Base-by-base conservation (phyloP, 371 early-diverging fungal species). In the Mucor racemosus region DNA sequence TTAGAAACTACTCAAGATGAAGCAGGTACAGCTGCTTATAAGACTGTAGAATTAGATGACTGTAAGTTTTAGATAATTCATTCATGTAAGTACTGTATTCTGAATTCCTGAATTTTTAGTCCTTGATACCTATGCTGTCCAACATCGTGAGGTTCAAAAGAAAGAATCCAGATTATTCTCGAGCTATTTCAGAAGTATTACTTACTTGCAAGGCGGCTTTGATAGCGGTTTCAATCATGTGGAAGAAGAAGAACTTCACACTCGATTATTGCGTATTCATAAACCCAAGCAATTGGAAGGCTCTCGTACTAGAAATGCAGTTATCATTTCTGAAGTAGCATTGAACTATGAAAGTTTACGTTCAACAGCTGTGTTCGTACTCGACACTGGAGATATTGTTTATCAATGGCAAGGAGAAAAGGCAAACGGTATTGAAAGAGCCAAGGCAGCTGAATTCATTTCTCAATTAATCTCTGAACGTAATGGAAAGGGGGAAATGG, bases 11-110 rank as follows among this genome's bases (percentile, higher is more conserved):
- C 76, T 17, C 84, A 85, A 68, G 94, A 93, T 72, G 94, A 93
- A 73, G 91, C 93, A 50, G 95, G 95, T 36, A 93, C 93, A 15
- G 95, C 94, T 11, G 95, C 95, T 5, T 95, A 94, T 85, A 95
- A 95, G 76, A 91, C 95, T 0, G 94, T 95, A 10, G 92, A 95
- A 76, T 76, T 95, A 10, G 94, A 95, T 78, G 92, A 92, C 66
- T 91, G 90, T 90, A 84, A 75, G 82, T 31, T 68, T 57, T 14
- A 4, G 14, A 26, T 26, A 26, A 3, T 1, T 26, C 3, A 26
- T 26, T 26, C 26, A 26, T 26, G 26, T 26, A 1, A 26, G 3
- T 26, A 26, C 26, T 26, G 26, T 26, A 26, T 26, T 26, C 26
- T 26, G 26, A 26, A 26, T 35, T 31, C 50, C 6, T 14, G 35